A percentile compares a stretch with the other conserved stretches of the same genome.
Conservation (phyloP, 257 asterid species). For the Sherardia arvensis region DNA sequence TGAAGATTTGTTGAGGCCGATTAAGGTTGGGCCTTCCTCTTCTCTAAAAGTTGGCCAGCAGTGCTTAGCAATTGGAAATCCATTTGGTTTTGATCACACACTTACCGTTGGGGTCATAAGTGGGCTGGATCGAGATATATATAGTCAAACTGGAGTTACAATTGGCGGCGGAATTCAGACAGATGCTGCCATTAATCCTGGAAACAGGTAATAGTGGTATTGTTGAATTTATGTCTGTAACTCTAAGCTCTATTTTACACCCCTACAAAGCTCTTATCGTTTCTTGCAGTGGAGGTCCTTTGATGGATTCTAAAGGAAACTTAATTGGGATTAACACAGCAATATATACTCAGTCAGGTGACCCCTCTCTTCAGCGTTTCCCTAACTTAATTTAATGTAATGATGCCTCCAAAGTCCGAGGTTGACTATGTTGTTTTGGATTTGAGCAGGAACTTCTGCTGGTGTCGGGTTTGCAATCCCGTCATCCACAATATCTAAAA, state of each 20-base stretch:
- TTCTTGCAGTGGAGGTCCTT: constrained; percentile 84
- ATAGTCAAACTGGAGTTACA: constrained; percentile 91
- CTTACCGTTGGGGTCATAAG: constrained; percentile 96
- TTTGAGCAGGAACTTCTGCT: constrained; percentile 76
- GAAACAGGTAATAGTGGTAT: constrained; percentile 57
- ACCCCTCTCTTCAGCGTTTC: background rate
- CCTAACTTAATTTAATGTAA: constrained; percentile 2
- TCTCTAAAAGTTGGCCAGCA: constrained; percentile 85
- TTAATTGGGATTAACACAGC: constrained; percentile 95
- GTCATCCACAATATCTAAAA: constrained; percentile 74
- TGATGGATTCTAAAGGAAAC: constrained; percentile 81
- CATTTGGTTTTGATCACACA: constrained; percentile 97
- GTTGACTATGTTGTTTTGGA: background rate
- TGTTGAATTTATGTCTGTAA: background rate
- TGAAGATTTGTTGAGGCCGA: constrained; percentile 66
- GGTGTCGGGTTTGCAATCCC: constrained; percentile 98
- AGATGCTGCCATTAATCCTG: constrained; percentile 98
- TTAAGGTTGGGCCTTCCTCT: constrained; percentile 64
- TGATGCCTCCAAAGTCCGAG: no score
- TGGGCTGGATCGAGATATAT: constrained; percentile 88
- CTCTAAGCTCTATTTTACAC: background rate
- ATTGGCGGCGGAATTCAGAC: constrained; percentile 97
- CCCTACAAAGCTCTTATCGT: constrained; percentile 3
- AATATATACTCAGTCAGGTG: constrained; percentile 91
- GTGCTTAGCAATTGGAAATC: constrained; percentile 95